Conservation (phyloP, 225 moss, liverwort and hornwort species). For the Anthoceros angustus region DNA sequence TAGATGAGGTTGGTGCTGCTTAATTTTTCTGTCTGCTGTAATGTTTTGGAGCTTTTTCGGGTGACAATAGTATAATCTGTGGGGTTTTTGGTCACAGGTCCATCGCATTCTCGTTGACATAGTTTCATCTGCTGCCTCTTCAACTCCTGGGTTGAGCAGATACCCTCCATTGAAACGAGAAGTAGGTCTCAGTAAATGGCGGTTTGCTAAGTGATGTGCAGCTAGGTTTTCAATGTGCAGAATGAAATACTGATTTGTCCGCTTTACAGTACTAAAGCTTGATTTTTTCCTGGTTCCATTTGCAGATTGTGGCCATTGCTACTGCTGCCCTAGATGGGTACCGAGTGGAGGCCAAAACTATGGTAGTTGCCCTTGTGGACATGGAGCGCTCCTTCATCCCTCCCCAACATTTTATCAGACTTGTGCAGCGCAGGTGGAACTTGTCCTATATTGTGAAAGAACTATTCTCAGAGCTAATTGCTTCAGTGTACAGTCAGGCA, state of each 20-base stretch:
- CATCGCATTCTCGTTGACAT: constrained; percentile 94
- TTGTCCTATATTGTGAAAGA: neutral
- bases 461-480: neutral
- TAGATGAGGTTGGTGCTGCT: constrained; percentile 54
- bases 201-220: constrained; percentile 1
- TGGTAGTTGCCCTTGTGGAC: constrained; percentile 89
- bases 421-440: constrained; percentile 74
- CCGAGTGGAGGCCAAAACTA: constrained; percentile 61
- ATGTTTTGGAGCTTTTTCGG: neutral
- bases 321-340: constrained; percentile 79
- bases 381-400: constrained; percentile 98
- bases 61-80: neutral
- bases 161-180: constrained; percentile 91
- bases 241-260: neutral
- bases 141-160: constrained; percentile 67
- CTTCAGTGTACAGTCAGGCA: no score
- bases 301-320: constrained; percentile 93
- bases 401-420: constrained; percentile 90
- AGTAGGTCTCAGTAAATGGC: constrained; percentile 23
- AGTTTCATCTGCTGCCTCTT: constrained; percentile 72
- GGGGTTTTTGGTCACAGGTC: constrained; percentile 21
- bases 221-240: neutral
- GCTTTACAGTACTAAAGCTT: neutral
- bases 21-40: neutral
- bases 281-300: neutral